These are phyloP conservation scores for Nyctanthes arbortristis DNA, from an alignment of 257 asterid genomes.

Conservation along the genomic window DNA sequence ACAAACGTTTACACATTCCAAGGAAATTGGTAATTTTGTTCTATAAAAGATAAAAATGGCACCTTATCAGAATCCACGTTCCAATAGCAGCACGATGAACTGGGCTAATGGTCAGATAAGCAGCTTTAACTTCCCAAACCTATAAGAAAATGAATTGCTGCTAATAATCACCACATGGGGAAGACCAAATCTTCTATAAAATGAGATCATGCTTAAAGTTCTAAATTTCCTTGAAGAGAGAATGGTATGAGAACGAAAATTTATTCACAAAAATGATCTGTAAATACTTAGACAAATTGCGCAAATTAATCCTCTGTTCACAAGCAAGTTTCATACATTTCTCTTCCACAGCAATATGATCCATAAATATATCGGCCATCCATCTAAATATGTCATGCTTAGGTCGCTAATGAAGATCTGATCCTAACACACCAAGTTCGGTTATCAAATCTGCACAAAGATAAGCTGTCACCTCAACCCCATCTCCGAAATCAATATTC, in stretches of 20 bases:
- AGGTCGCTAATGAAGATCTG: not conserved
- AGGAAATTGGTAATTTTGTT: no score
- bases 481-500: not conserved
- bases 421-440: not conserved
- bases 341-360: not conserved
- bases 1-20: no score
- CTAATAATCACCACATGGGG: not conserved
- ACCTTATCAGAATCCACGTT: conserved; percentile 78
- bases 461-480: not conserved
- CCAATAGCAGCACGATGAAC: conserved; percentile 96
- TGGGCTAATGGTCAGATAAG: conserved; percentile 94
- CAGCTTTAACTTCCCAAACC: conserved; percentile 99
- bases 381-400: not conserved
- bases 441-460: not conserved
- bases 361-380: not conserved
- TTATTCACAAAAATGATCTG: not conserved
- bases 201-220: not conserved
- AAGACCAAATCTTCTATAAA: not conserved
- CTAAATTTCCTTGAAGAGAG: not conserved
- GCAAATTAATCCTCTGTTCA: not conserved
- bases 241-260: not conserved
- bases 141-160: conserved; percentile 25
- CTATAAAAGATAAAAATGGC: not conserved
- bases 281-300: not conserved
- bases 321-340: not conserved